Evolutionary conservation across 2,329 filamentous ascomycete genomes (phyloP), one percentile per base, ranked within the genome.

Genomic region (Sordariomycetes sp.): DNA sequence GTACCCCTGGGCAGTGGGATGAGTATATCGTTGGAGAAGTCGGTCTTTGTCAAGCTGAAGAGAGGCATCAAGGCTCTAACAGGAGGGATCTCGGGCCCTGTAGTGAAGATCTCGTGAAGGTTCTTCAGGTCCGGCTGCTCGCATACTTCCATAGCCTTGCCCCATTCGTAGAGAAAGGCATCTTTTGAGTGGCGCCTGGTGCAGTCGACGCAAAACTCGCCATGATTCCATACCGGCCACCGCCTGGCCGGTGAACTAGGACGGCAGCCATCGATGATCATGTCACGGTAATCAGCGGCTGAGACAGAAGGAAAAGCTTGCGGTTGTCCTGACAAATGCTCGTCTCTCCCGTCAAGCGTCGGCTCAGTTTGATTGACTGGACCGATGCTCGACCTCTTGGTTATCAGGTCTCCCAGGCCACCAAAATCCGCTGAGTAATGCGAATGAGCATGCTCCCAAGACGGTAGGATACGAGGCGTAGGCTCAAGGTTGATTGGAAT

Each of bases 401-500:
- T 48, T 19, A 54, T 44, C n/a, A 51, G 29, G 24, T 53, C 49
- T 23, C 43, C 46, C 21, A 56, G 44, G 1, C 46, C 48, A 7
- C 50, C 42, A 12, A 56, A 30, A 21, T 50, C 47, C 27, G 40
- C 46, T 27, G 25, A 37, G 26, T 24, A 33, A 15, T 39, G 26
- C 11, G 32, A 34, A 29, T 45, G 39, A 18, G 44, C 64, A 37
- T 83, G 74, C 37, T 84, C 76, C 59, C 80, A 78, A 0, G 83
- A 76, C 2, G 58, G 56, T 5, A 61, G 42, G n/a, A 61, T 44
- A 5, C 58, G 51, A 12, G 58, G 58, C 7, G 46, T 41, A 8
- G 43, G 38, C 14, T 82, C 73, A 15, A 84, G 66, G 50, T 94
- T 94, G 59, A 94, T 83, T 0, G 84, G 82, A 15, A 94, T 58